A percentile compares a stretch with the other conserved stretches of the same genome.
Evolutionary conservation across 2,329 filamentous ascomycete genomes (phyloP).

Genomic region (Ceratocystis papillata): DNA sequence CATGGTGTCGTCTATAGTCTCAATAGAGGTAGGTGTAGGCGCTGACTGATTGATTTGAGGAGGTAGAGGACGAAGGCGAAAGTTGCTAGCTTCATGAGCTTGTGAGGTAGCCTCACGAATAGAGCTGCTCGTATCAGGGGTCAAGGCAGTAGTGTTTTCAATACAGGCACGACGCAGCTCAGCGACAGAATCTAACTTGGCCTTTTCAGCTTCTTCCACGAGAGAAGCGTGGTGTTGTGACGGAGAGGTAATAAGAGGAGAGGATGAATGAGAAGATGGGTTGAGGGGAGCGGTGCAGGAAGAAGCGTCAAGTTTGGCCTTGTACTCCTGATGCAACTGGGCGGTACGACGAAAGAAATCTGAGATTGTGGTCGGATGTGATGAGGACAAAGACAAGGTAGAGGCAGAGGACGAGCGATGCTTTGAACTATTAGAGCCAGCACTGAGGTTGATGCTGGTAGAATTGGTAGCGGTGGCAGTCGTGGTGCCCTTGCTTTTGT

Average conservation of each 20-base stretch:
- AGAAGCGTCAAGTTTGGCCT: slow-evolving; percentile 16
- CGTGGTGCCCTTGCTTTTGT: slow-evolving; percentile 10
- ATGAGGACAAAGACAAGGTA: not conserved
- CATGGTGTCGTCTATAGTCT: slow-evolving; percentile 16
- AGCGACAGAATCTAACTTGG: slow-evolving; percentile 26
- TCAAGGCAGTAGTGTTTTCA: slow-evolving; percentile 30
- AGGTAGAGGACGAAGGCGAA: slow-evolving; percentile 20
- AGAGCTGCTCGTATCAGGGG: slow-evolving; percentile 33
- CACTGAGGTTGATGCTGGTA: slow-evolving; percentile 14
- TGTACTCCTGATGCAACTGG: slow-evolving; percentile 19
- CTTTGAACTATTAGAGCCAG: slow-evolving; percentile 12
- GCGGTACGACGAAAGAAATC: slow-evolving; percentile 21
- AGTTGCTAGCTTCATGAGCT: not conserved
- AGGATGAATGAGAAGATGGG: not conserved
- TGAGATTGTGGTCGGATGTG: slow-evolving; percentile 15
- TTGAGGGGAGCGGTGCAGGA: not conserved
- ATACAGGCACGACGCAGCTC: slow-evolving; percentile 20
- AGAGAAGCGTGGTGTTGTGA: slow-evolving; percentile 1
- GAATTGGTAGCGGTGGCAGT: not conserved
- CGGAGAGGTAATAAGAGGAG: slow-evolving; percentile 7
- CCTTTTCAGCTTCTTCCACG: slow-evolving; percentile 22
- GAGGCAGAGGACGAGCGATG: not conserved
- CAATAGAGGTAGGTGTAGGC: slow-evolving; percentile 6
- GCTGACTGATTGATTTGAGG: not conserved
- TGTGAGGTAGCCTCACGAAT: slow-evolving; percentile 28